These are phyloP conservation scores for Persicaria maculosa DNA, from an alignment of 148 eudicot genomes.

Conservation along the genomic window DNA sequence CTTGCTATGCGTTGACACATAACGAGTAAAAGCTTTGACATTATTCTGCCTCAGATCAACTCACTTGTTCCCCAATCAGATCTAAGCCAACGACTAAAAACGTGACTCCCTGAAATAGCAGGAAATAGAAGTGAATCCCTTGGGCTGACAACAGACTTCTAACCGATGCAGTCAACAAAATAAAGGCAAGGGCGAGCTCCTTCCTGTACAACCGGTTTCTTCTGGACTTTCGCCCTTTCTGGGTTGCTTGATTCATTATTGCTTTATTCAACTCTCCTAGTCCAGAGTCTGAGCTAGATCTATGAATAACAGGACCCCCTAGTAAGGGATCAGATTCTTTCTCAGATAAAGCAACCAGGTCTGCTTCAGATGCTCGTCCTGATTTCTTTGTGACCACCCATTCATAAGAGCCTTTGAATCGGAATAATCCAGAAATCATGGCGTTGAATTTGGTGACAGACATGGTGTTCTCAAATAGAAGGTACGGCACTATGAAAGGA, in stretches of 20 bases:
- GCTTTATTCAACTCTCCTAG: slow-evolving; percentile 56
- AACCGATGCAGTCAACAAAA: slow-evolving; percentile 73
- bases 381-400: slow-evolving; percentile 90
- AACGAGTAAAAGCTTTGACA: neutral
- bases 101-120: slow-evolving; percentile 86
- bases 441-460: slow-evolving; percentile 92
- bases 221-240: slow-evolving; percentile 38
- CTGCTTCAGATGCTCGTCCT: slow-evolving; percentile 91
- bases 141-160: slow-evolving; percentile 94
- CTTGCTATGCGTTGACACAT: neutral
- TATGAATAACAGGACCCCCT: slow-evolving; percentile 23
- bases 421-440: slow-evolving; percentile 85
- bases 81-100: slow-evolving; percentile 88
- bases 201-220: slow-evolving; percentile 75
- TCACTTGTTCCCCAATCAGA: slow-evolving; percentile 94
- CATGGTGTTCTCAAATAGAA: slow-evolving; percentile 87
- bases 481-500: slow-evolving; percentile 81
- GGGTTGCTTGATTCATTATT: slow-evolving; percentile 24
- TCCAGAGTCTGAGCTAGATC: slow-evolving; percentile 72
- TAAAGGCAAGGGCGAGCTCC: slow-evolving; percentile 81
- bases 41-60: slow-evolving; percentile 21
- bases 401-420: slow-evolving; percentile 69
- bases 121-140: slow-evolving; percentile 92
- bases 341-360: slow-evolving; percentile 53
- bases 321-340: slow-evolving; percentile 34